Conservation (phyloP, 1,139 yeast species). For the Hyphopichia burtonii region DNA sequence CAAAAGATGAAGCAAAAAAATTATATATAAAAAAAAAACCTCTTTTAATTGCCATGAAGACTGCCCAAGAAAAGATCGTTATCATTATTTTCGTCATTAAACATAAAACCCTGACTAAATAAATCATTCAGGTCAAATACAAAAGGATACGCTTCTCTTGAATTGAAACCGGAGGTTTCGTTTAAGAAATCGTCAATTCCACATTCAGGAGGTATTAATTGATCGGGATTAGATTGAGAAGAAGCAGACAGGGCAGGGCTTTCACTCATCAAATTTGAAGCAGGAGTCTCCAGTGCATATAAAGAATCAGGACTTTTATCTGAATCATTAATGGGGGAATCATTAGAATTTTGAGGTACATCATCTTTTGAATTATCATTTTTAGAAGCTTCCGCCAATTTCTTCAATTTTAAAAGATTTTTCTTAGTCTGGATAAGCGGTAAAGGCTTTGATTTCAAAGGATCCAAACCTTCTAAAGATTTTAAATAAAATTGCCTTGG, state of each 20-base stretch:
- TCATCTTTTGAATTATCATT: no score
- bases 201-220: not conserved
- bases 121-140: not conserved
- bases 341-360: no score
- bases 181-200: not conserved
- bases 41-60: not conserved
- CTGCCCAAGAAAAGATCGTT: not conserved
- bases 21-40: no score
- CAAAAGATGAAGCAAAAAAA: no score
- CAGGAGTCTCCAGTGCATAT: not conserved
- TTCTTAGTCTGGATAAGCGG: slow-evolving; percentile 9
- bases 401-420: slow-evolving; percentile 5
- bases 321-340: not conserved
- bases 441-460: slow-evolving; percentile 5
- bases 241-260: not conserved
- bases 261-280: not conserved
- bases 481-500: slow-evolving; percentile 16
- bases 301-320: not conserved
- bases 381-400: not conserved
- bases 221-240: not conserved
- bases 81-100: not conserved
- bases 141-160: not conserved
- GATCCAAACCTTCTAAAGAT: slow-evolving; percentile 8
- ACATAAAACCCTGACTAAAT: not conserved
- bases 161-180: not conserved